phyloP scores from a whole-genome alignment of 1,284 basidiomycete species.

The Ganoderma leucocontextum region DNA sequence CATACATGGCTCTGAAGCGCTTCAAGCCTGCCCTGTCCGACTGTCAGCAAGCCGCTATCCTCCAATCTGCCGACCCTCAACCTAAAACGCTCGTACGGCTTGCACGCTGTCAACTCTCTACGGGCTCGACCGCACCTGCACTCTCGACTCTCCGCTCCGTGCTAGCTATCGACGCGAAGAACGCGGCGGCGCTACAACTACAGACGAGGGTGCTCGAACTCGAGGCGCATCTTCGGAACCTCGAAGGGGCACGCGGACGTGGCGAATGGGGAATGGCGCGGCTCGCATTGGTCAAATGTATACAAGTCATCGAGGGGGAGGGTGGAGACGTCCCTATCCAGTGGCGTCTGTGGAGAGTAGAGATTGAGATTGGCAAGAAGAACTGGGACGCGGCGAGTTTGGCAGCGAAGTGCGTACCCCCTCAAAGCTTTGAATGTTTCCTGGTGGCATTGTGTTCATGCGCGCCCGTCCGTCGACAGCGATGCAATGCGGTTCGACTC shows the following conservation, averaged over 20 bases:
- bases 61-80: conserved; percentile 62
- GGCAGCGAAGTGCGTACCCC: conserved; percentile 67
- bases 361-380: conserved; percentile 75
- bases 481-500: conserved; percentile 78
- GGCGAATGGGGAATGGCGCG: conserved; percentile 77
- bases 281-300: conserved; percentile 75
- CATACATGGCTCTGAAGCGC: conserved; percentile 83
- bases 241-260: conserved; percentile 62
- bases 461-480: conserved; percentile 45
- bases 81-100: conserved; percentile 81
- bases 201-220: conserved; percentile 66
- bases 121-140: conserved; percentile 72
- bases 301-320: conserved; percentile 76
- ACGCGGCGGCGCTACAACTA: conserved; percentile 64
- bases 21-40: conserved; percentile 81
- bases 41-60: conserved; percentile 75
- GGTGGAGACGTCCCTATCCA: conserved; percentile 76
- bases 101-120: conserved; percentile 81
- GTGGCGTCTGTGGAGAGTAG: conserved; percentile 83
- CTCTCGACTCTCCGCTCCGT: conserved; percentile 67
- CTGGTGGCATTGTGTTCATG: not conserved
- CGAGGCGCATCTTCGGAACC: conserved; percentile 70
- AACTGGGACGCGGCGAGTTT: conserved; percentile 75
- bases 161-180: conserved; percentile 63
- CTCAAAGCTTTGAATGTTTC: not conserved